These are phyloP conservation scores for Neurospora sp. DNA, from an alignment of 495 filamentous ascomycete species.

Conservation along the genomic window DNA sequence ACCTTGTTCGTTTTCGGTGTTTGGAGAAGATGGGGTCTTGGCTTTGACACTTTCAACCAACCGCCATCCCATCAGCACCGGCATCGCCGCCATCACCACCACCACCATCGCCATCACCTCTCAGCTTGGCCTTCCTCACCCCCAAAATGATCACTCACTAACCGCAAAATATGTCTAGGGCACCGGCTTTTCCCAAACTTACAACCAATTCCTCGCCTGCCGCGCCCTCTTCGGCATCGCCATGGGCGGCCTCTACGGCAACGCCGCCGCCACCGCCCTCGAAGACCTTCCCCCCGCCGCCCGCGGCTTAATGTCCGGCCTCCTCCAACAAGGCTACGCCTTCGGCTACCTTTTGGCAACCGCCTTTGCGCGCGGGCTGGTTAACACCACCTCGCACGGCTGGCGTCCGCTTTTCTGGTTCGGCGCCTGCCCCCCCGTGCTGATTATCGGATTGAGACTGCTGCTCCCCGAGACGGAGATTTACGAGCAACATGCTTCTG, in stretches of 20 bases:
- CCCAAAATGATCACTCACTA: conserved; percentile 3
- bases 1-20: neutral
- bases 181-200: conserved; percentile 70
- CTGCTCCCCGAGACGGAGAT: conserved; percentile 66
- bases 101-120: neutral
- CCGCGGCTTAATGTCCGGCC: conserved; percentile 66
- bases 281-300: conserved; percentile 72
- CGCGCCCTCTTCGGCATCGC: conserved; percentile 81
- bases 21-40: neutral
- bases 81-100: too few species aligned
- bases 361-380: conserved; percentile 63
- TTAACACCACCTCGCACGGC: conserved; percentile 60
- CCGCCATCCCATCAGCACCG: neutral
- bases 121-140: too few species aligned
- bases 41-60: neutral
- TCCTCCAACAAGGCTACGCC: conserved; percentile 83
- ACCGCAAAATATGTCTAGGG: conserved; percentile 28
- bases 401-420: conserved; percentile 89
- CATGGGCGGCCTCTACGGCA: conserved; percentile 85
- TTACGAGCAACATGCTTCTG: conserved; percentile 50
- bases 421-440: conserved; percentile 64
- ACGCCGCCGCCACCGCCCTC: conserved; percentile 75
- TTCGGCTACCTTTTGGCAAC: conserved; percentile 79
- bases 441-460: conserved; percentile 72
- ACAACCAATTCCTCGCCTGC: conserved; percentile 67